These are phyloP conservation scores for Hansenula lynferdii DNA, from an alignment of 1,139 yeast species.

Conservation along the genomic window DNA sequence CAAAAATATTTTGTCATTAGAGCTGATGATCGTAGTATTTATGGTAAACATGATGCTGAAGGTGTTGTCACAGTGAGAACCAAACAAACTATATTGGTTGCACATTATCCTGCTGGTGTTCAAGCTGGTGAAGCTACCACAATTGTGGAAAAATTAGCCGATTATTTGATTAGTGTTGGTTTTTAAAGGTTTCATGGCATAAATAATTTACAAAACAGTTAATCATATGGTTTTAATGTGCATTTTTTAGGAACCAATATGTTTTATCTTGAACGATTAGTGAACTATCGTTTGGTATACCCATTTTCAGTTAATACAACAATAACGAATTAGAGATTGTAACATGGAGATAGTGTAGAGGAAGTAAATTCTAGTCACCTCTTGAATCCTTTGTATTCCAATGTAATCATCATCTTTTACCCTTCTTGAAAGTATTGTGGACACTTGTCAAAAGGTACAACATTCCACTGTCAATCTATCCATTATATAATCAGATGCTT, in stretches of 20 bases:
- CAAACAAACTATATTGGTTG: conserved; percentile 84
- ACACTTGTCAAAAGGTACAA: too few relatives aligned
- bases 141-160: conserved; percentile 93
- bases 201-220: background rate
- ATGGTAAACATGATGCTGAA: conserved; percentile 84
- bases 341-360: background rate
- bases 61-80: conserved; percentile 93
- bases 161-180: conserved; percentile 82
- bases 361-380: background rate
- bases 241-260: too few relatives aligned
- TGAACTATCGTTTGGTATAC: too few relatives aligned
- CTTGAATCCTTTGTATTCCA: too few relatives aligned
- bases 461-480: too few relatives aligned
- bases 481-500: too few relatives aligned
- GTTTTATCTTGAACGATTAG: too few relatives aligned
- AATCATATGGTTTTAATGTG: too few relatives aligned
- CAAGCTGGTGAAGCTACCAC: conserved; percentile 95
- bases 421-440: too few relatives aligned
- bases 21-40: conserved; percentile 90
- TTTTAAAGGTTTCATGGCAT: conserved; percentile 40
- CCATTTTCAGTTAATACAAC: background rate
- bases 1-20: conserved; percentile 83
- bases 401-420: too few relatives aligned
- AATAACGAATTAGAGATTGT: background rate
- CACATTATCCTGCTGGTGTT: conserved; percentile 89